Evolutionary conservation across 495 filamentous ascomycete species (phyloP), one percentile per base, ranked within the genome.

Genomic region (Aspergillus egyptiacus): DNA sequence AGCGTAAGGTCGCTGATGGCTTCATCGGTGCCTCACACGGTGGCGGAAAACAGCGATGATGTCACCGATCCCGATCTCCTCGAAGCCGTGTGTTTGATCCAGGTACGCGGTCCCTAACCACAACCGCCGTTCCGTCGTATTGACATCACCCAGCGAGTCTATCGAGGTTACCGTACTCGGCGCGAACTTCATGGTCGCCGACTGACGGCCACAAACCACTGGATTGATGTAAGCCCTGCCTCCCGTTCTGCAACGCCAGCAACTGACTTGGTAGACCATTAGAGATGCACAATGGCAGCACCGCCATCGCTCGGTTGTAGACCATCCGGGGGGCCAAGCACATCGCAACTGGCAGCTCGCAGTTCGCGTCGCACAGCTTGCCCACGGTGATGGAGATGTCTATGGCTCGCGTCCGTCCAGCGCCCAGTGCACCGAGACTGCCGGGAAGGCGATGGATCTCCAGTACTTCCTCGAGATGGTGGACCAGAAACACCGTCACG

Each of bases 381-480:
- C 87, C 1, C 83, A 81, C 11, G 74, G 68, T 7, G 82, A 85
- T 51, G 74, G 83, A 28, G 75, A 80, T 1, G 10, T 34, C 31
- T 20, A 47, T 11, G 33, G 20, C 9, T 18, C 17, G 1, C 8
- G 15, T 5, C 39, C 15, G 11, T 33, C 32, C 6, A 30, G 31
- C 9, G 17, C 22, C 20, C 32, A 55, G 63, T 24, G 63, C 68
- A 14, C 55, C 70, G 45, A 54, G 44, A 20, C 45, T 33, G 75
- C 72, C 2, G 79, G 88, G 1, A 87, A 84, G 62, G 81, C 78
- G 54, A 91, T 96, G 87, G 89, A 87, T 41, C 64, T 95, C 25
- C 83, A 84, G 54, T 96, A 96, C 61, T 95, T 94, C 53, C 71
- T 96, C 3, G 91, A 96, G 61, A 91, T 96, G 85, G 87, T 96